Percentiles rank a stretch among this genome's conserved stretches.
phyloP scores from a whole-genome alignment of 352 stramenopile genomes.

The Plasmopara viticola region DNA sequence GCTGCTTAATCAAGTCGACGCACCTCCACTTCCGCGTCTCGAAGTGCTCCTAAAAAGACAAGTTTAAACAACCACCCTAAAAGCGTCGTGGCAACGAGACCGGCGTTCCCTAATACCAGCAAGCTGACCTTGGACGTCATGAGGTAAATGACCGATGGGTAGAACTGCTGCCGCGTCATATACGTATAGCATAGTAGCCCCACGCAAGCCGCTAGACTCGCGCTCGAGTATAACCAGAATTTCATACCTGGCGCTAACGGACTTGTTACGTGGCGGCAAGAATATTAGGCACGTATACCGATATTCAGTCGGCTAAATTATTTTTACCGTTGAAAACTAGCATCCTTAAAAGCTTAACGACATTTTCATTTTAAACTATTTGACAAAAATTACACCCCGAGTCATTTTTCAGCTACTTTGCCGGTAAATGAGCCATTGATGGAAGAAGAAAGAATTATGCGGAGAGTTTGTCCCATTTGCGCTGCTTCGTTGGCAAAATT shows the following conservation, averaged over 20 bases:
- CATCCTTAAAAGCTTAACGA: no score
- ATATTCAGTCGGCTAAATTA: no score
- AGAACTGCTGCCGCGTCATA: conserved; percentile 94
- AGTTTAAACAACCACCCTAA: conserved; percentile 68
- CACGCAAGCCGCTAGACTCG: conserved; percentile 77
- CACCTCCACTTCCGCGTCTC: conserved; percentile 83
- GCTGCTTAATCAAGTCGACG: neutral
- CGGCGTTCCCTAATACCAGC: conserved; percentile 93
- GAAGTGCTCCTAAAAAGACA: conserved; percentile 81
- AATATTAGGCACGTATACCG: neutral
- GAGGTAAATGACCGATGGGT: conserved; percentile 95
- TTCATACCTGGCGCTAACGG: conserved; percentile 37
- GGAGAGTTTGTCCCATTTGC: no score
- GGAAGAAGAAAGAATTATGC: no score
- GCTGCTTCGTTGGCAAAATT: no score
- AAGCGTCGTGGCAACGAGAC: conserved; percentile 86
- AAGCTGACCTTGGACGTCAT: conserved; percentile 95
- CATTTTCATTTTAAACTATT: no score
- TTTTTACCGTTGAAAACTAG: no score
- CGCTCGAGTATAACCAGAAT: conserved; percentile 86
- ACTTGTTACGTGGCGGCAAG: conserved; percentile 19
- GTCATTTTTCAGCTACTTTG: no score
- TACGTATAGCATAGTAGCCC: conserved; percentile 91
- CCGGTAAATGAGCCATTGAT: no score
- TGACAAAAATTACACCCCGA: no score